Evolutionary conservation across 2,329 filamentous ascomycete genomes (phyloP).

Genomic region (Phoma herbarum): DNA sequence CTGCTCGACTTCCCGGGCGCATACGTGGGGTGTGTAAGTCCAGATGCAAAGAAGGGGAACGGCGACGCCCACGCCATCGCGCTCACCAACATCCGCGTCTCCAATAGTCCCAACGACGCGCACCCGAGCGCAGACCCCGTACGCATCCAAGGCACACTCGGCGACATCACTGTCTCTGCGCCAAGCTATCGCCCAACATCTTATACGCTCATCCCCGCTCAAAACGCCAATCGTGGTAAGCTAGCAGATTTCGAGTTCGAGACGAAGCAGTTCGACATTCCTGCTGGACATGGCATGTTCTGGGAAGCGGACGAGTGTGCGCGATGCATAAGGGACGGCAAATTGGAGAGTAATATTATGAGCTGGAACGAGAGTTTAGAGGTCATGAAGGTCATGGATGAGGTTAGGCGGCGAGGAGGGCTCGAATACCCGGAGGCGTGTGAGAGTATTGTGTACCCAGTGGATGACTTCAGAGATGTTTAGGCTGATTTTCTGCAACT

Average conservation of each 20-base stretch:
- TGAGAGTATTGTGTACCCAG: conserved; percentile 56
- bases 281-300: conserved; percentile 81
- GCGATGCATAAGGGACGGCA: conserved; percentile 77
- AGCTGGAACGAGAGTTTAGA: conserved; percentile 78
- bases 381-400: conserved; percentile 83
- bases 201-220: conserved; percentile 67
- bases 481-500: too few relatives aligned
- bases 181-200: conserved; percentile 70
- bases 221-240: conserved; percentile 28
- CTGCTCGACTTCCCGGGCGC: not conserved
- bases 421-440: conserved; percentile 71
- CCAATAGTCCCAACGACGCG: conserved; percentile 61
- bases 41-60: not conserved
- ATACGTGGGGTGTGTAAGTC: not conserved
- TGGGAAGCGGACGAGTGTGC: conserved; percentile 85
- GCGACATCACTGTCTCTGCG: conserved; percentile 80
- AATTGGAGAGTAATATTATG: conserved; percentile 66
- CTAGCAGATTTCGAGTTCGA: conserved; percentile 16
- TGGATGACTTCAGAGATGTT: conserved; percentile 33
- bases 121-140: conserved; percentile 63
- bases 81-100: conserved; percentile 59
- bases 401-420: conserved; percentile 68
- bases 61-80: conserved; percentile 19
- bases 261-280: conserved; percentile 54
- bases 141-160: conserved; percentile 79